These are phyloP conservation scores for Aspergillus unguis DNA, from an alignment of 2,329 filamentous ascomycete species.

Conservation along the genomic window DNA sequence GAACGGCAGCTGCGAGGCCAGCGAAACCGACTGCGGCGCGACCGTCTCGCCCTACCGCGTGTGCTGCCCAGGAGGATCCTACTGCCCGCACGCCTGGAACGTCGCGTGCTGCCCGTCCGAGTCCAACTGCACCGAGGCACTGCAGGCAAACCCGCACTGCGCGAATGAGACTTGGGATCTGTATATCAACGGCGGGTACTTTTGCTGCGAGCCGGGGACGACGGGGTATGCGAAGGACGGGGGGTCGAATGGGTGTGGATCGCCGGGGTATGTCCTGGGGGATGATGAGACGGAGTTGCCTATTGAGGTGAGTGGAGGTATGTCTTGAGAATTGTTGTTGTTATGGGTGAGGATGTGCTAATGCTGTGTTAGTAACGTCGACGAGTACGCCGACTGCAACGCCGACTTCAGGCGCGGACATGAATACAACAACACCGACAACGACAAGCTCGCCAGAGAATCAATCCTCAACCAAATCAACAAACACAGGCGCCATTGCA, in stretches of 20 bases:
- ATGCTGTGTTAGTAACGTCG: neutral
- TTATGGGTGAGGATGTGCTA: too few relatives aligned
- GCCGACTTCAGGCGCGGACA: neutral
- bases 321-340: too few relatives aligned
- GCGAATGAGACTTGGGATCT: conserved; percentile 9
- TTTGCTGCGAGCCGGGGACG: conserved; percentile 4
- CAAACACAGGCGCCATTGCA: conserved; percentile 1
- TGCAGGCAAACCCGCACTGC: neutral
- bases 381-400: neutral
- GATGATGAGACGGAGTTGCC: neutral
- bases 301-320: neutral
- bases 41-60: conserved; percentile 1
- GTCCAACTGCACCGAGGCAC: neutral
- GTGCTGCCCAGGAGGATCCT: conserved; percentile 5
- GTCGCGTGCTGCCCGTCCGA: conserved; percentile 3
- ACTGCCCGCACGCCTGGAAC: conserved; percentile 8
- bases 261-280: neutral
- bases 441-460: neutral
- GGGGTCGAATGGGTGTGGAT: conserved; percentile 2
- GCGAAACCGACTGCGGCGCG: conserved; percentile 1
- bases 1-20: conserved; percentile 5
- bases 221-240: conserved; percentile 1
- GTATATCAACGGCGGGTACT: conserved; percentile 9
- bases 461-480: neutral
- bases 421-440: neutral